These are phyloP conservation scores for Yamadazyma tumulicola DNA, from an alignment of 805 yeast genomes.

Conservation along the genomic window DNA sequence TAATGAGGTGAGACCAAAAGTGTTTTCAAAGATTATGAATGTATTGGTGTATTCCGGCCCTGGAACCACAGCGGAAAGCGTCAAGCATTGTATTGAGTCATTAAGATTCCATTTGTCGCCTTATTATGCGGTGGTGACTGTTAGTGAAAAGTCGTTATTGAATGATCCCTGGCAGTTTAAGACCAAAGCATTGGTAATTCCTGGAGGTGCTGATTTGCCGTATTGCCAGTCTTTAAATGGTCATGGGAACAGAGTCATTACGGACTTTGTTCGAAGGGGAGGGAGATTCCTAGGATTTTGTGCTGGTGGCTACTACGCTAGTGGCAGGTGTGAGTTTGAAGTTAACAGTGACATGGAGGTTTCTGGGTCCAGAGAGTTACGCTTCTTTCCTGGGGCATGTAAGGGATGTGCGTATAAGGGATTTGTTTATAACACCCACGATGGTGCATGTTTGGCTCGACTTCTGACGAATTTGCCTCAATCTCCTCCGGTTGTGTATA, in stretches of 20 bases:
- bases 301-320: slow-evolving; percentile 91
- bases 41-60: slow-evolving; percentile 44
- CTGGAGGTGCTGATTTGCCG: slow-evolving; percentile 97
- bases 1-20: too few relatives aligned
- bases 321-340: slow-evolving; percentile 77
- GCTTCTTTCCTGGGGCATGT: slow-evolving; percentile 76
- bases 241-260: slow-evolving; percentile 56
- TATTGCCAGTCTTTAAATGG: slow-evolving; percentile 73
- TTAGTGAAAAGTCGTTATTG: slow-evolving; percentile 56
- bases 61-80: slow-evolving; percentile 86
- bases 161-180: slow-evolving; percentile 87
- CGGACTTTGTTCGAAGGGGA: slow-evolving; percentile 67
- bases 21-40: slow-evolving; percentile 33
- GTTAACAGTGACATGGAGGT: slow-evolving; percentile 78
- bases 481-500: slow-evolving; percentile 23
- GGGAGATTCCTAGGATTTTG: slow-evolving; percentile 87
- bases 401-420: slow-evolving; percentile 83
- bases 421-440: slow-evolving; percentile 71
- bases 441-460: slow-evolving; percentile 64
- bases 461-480: slow-evolving; percentile 30
- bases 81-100: slow-evolving; percentile 77
- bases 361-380: slow-evolving; percentile 78
- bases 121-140: slow-evolving; percentile 77
- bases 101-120: slow-evolving; percentile 76
- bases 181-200: slow-evolving; percentile 77